Conservation (phyloP, 495 filamentous ascomycete species). For the Aspergillus avenaceus region DNA sequence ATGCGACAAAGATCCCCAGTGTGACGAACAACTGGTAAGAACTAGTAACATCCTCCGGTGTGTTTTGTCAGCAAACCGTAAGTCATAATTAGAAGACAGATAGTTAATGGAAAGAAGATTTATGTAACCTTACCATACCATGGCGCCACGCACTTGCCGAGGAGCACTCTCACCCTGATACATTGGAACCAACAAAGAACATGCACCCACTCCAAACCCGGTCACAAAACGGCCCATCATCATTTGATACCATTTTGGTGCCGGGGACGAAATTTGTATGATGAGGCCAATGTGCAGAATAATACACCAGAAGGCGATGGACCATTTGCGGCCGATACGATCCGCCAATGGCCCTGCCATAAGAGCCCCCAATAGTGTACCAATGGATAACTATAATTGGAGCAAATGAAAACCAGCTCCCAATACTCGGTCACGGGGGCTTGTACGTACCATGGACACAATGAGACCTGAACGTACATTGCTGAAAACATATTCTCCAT, state of each 20-base stretch:
- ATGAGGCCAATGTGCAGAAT: conserved; percentile 60
- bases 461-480: conserved; percentile 51
- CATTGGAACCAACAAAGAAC: conserved; percentile 66
- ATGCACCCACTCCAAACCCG: conserved; percentile 63
- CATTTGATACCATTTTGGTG: conserved; percentile 47
- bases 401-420: background rate
- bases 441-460: conserved; percentile 38
- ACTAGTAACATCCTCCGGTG: too few relatives aligned
- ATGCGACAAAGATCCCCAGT: conserved; percentile 73
- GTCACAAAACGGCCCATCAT: conserved; percentile 53
- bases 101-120: too few relatives aligned
- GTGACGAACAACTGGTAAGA: conserved; percentile 85
- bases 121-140: conserved; percentile 57
- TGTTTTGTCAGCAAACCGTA: too few relatives aligned
- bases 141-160: conserved; percentile 56
- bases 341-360: conserved; percentile 53
- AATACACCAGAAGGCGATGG: conserved; percentile 49
- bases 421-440: background rate
- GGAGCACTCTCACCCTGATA: conserved; percentile 67
- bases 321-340: conserved; percentile 48
- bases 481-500: conserved; percentile 36
- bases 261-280: conserved; percentile 57
- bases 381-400: conserved; percentile 46
- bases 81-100: too few relatives aligned
- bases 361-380: conserved; percentile 60